Conservation (phyloP, 2,329 filamentous ascomycete species). For the Bipolaris cookei region DNA sequence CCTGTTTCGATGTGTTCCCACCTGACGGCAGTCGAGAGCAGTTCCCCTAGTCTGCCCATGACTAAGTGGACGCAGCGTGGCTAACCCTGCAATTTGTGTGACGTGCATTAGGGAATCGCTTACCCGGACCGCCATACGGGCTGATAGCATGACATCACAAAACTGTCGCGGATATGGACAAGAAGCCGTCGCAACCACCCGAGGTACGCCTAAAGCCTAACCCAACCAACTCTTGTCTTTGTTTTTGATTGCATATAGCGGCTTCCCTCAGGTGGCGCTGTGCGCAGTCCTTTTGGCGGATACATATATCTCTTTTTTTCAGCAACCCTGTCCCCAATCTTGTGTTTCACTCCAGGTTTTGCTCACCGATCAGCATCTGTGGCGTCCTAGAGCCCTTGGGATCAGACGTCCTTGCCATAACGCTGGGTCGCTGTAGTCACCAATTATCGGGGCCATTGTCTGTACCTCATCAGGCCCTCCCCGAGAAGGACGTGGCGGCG, state of each 20-base stretch:
- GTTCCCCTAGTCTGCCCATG: slow-evolving; percentile 5
- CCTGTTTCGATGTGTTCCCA: slow-evolving; percentile 3
- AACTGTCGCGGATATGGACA: slow-evolving; percentile 10
- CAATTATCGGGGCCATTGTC: slow-evolving; percentile 6
- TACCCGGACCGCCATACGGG: not conserved
- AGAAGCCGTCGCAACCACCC: slow-evolving; percentile 5
- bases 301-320: not conserved
- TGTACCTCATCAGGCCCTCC: not conserved
- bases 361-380: slow-evolving; percentile 21
- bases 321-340: slow-evolving; percentile 6
- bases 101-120: slow-evolving; percentile 21
- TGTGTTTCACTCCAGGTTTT: slow-evolving; percentile 10
- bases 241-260: slow-evolving; percentile 8
- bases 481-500: no score
- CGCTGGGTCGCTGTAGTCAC: slow-evolving; percentile 3
- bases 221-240: not conserved
- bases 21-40: not conserved
- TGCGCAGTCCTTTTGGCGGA: not conserved
- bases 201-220: slow-evolving; percentile 13
- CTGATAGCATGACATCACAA: slow-evolving; percentile 6
- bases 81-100: slow-evolving; percentile 20
- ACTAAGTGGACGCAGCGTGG: slow-evolving; percentile 13
- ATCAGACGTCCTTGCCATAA: slow-evolving; percentile 7
- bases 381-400: slow-evolving; percentile 2
- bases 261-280: not conserved